Base-by-base conservation (phyloP, 495 filamentous ascomycete genomes). In the Penicillium alfredii region DNA sequence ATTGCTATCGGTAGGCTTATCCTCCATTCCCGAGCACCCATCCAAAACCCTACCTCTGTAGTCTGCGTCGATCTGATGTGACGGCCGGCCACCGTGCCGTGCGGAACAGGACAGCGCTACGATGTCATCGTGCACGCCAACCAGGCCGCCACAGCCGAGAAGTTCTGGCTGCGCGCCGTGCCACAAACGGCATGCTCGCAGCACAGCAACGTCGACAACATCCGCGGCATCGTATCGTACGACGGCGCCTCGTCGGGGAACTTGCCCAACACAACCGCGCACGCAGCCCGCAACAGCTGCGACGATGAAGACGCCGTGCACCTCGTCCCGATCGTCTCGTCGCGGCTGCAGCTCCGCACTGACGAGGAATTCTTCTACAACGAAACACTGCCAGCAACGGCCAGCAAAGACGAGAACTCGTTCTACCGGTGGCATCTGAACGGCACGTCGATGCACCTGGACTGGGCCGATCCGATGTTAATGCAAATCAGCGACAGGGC, bases 81-180 rank as follows among this genome's bases (percentile, higher is more conserved):
- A n/a, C n/a, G n/a, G n/a, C n/a, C n/a, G n/a, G n/a, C n/a, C n/a
- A n/a, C n/a, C n/a, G n/a, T n/a, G n/a, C n/a, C n/a, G n/a, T n/a
- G n/a, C n/a, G n/a, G n/a, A 24, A 41, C 33, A 68, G 69, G 76
- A 9, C 80, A 87, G 60, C 72, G 84, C 20, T 81, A 81, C 56
- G 75, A 86, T 44, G 65, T 87, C 8, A 75, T 83, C 39, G 72
- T 87, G 29, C 72, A 74, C 28, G 82, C 81, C 10, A 66, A 72
- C 37, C 55, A 76, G 40, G 32, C 41, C 16, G 45, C 45, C 0
- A 19, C 42, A 1, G 48, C 49, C 8, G 30, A 58, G 10, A 71
- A 76, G 47, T 86, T 81, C 62, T 88, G 83, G 83, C 67, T 84
- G 25, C 71, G 79, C 13, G 66, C 76, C 8, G 68, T 75, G 14